Base-by-base conservation (phyloP, 1,139 yeast genomes). In the Hansenula sp. region DNA sequence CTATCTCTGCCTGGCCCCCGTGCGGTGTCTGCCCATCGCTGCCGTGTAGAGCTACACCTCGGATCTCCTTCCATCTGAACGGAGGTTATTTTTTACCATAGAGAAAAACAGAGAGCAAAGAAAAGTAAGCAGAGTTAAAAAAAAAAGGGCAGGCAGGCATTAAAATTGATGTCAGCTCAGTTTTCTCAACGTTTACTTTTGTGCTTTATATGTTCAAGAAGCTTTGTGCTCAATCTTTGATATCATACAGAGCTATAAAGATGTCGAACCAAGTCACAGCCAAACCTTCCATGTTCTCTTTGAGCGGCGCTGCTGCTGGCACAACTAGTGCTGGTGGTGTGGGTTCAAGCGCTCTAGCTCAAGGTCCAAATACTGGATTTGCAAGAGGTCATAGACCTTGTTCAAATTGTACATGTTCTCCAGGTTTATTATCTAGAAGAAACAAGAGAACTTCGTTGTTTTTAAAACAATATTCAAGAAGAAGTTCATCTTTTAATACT, bases 331-430 rank as follows among this genome's bases (percentile, higher is more conserved):
- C 22, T 18, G 32, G 11, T 32, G 27, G 34, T 19, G 11, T 17
- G 5, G 7, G 53, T 25, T 44, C 57, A 6, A 42, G 34, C 30
- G 41, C 39, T 16, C 40, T 32, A 16, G 35, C 41, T 6, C 13
- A 42, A 16, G 44, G 41, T n/a, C 43, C 45, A 25, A 33, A 33
- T 9, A 26, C 44, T 11, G 48, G 39, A 17, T 28, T 32, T 16
- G 20, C 25, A 33, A 47, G 51, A 42, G 51, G 44, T 44, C 52
- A 56, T 21, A 65, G 74, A 53, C 72, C 75, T 10, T 84, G 94
- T 60, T 71, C 76, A 38, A 79, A 84, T 62, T 84, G 95, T 64
- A 82, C 88, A 2, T 85, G 94, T 59, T 82, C 90, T 1, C 92
- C 92, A 9, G 95, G 95, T 8, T 65, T 83, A 39, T 62, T 84